Evolutionary conservation across 164 flowering plant species (phyloP).

Genomic region (Echeveria elegans): DNA sequence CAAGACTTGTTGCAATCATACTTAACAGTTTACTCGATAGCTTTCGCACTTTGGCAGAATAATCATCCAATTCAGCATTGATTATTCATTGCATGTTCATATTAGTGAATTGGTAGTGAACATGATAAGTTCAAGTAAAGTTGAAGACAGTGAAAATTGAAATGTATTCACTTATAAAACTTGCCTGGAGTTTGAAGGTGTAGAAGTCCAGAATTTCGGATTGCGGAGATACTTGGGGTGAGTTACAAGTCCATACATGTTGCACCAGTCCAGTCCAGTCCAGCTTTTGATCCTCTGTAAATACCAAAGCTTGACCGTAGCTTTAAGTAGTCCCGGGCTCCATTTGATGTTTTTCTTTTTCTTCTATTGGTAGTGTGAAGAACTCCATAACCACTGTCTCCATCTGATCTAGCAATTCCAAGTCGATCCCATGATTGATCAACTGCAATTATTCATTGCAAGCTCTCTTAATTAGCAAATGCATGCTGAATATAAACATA

Average conservation of each 20-base stretch:
- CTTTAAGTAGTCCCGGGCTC: constrained; percentile 78
- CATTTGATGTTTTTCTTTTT: constrained; percentile 78
- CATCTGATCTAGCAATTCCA: constrained; percentile 36
- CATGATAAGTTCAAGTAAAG: too few relatives aligned
- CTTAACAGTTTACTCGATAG: constrained; percentile 45
- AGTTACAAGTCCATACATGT: constrained; percentile 83
- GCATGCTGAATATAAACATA: too few relatives aligned
- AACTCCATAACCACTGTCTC: constrained; percentile 61
- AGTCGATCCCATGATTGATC: constrained; percentile 66
- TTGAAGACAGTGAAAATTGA: too few relatives aligned
- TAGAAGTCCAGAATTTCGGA: constrained; percentile 54
- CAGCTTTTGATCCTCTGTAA: constrained; percentile 84
- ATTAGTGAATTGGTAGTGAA: background rate
- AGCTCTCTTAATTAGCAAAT: too few relatives aligned
- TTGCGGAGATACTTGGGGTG: constrained; percentile 35
- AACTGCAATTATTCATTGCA: too few relatives aligned
- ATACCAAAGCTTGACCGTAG: constrained; percentile 90
- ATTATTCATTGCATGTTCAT: constrained; percentile 40
- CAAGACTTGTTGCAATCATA: constrained; percentile 50
- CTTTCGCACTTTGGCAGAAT: constrained; percentile 48
- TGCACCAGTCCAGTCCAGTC: constrained; percentile 97
- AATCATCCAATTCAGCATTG: constrained; percentile 49
- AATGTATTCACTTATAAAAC: too few relatives aligned
- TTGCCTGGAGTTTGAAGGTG: constrained; percentile 64
- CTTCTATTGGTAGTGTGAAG: constrained; percentile 70